These are phyloP conservation scores for Backusella luteola DNA, from an alignment of 192 early-diverging fungal species.

Conservation along the genomic window DNA sequence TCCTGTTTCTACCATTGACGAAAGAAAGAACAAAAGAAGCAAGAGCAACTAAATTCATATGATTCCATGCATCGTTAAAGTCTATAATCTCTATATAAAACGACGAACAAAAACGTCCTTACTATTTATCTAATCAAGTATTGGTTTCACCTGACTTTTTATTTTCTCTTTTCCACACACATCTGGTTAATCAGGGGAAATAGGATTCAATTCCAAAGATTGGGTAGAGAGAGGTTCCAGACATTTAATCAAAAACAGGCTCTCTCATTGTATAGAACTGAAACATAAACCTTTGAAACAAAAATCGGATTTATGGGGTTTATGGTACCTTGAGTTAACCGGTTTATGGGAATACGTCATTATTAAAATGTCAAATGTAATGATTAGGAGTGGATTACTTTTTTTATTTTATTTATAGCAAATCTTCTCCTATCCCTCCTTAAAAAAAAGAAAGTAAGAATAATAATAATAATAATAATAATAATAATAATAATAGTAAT, in stretches of 20 bases:
- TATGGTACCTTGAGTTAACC: not conserved
- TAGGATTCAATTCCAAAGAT: not conserved
- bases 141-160: not conserved
- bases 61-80: not conserved
- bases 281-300: not conserved
- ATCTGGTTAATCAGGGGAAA: not conserved
- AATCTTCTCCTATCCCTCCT: not conserved
- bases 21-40: not conserved
- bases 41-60: not conserved
- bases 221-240: not conserved
- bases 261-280: not conserved
- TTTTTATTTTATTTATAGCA: not conserved
- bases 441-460: not conserved
- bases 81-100: not conserved
- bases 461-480: not conserved
- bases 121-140: not conserved
- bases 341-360: not conserved
- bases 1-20: not conserved
- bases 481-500: not conserved
- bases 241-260: not conserved
- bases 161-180: not conserved
- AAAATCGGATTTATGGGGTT: not conserved
- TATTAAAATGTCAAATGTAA: not conserved
- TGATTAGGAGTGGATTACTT: not conserved
- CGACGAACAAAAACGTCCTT: not conserved